Base-by-base conservation (phyloP, 805 yeast species). In the Sugiyamaella americana region DNA sequence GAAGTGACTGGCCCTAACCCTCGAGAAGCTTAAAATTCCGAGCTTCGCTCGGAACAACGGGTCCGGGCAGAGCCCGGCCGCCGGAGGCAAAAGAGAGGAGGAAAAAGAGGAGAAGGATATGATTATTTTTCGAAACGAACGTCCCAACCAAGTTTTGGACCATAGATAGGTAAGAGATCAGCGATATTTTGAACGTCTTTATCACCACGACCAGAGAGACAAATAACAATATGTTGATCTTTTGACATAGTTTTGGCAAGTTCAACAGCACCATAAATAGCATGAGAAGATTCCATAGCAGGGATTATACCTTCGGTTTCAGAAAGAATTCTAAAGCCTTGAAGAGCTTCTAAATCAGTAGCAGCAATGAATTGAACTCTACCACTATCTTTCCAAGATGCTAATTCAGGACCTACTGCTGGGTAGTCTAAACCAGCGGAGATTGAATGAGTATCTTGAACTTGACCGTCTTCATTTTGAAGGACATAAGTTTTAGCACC, bases 371-470 rank as follows among this genome's bases (percentile, higher is more conserved):
- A 93, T 47, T 83, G 73, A 5, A 94, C 98, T 61, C 99, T 80
- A 22, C 97, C 97, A 51, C 84, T 82, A 46, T 83, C 82, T 67
- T 91, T 91, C 98, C 98, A 93, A 64, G 75, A 79, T 1, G 98
- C 94, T 57, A 93, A 75, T 69, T 93, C 98, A 26, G 99, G 99
- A 39, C 99, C 99, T 40, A 93, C 99, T 68, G 97, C 99, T 21
- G 99, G 99, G 65, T 93, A 93, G 68, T 93, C 99, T 60, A 93
- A 75, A 56, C 99, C 99, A 35, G 99, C 99, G 53, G 96, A 87
- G 34, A 93, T 94, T 19, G 98, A 91, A 66, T 93, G 98, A 8
- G 99, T 93, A 63, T 93, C 98, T 56, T 84, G 94, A 50, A 93
- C 87, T 71, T 93, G 99, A 44, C 99, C 99, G 64, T 93, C 98